Conservation (phyloP, 2,329 filamentous ascomycete species). For the Nothophoma quercina region DNA sequence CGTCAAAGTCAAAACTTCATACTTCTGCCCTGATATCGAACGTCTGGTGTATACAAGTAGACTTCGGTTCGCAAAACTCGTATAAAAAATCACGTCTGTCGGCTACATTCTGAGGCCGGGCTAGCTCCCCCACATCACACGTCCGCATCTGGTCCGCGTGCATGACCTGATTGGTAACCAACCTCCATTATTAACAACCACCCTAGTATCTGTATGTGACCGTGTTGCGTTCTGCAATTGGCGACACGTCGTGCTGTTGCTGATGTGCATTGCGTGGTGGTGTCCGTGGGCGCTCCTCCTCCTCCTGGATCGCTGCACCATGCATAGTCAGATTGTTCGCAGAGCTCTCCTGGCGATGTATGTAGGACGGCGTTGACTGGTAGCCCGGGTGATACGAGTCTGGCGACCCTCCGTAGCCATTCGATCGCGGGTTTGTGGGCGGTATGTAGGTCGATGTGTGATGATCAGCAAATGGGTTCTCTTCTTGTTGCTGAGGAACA, state of each 20-base stretch:
- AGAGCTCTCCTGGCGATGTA: constrained; percentile 54
- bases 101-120: neutral
- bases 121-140: constrained; percentile 11
- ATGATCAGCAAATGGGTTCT: constrained; percentile 55
- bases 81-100: neutral
- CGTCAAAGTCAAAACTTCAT: neutral
- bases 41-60: neutral
- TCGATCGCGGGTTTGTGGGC: constrained; percentile 22
- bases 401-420: constrained; percentile 31
- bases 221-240: constrained; percentile 46
- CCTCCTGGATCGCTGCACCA: constrained; percentile 46
- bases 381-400: constrained; percentile 45
- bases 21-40: neutral
- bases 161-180: constrained; percentile 10
- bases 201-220: constrained; percentile 49
- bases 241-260: constrained; percentile 41
- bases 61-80: neutral
- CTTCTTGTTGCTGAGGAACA: constrained; percentile 24
- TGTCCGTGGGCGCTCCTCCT: constrained; percentile 37
- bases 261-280: constrained; percentile 29
- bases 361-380: constrained; percentile 52
- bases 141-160: constrained; percentile 12
- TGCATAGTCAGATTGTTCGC: constrained; percentile 57
- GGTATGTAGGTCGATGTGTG: constrained; percentile 44
- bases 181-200: constrained; percentile 5